Evolutionary conservation across 1,284 basidiomycete species (phyloP).

Genomic region (Cystobasidium pallidum): DNA sequence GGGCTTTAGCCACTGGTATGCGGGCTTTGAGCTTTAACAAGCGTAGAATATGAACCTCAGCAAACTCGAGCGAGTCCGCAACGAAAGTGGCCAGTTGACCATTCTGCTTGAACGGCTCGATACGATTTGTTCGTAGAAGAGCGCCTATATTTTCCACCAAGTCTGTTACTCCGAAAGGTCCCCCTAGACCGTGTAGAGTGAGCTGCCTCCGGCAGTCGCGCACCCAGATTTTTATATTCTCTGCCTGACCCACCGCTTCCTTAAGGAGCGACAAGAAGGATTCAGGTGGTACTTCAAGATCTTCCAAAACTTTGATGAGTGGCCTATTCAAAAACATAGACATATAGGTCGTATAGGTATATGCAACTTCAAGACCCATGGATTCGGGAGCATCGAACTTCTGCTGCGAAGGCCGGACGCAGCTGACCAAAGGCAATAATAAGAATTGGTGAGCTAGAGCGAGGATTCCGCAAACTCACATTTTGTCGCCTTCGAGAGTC

Average conservation of each 20-base stretch:
- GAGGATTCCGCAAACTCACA: constrained; percentile 56
- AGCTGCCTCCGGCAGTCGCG: constrained; percentile 39
- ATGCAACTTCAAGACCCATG: constrained; percentile 64
- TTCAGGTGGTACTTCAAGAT: constrained; percentile 47
- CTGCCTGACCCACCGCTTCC: constrained; percentile 63
- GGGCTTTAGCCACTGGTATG: constrained; percentile 69
- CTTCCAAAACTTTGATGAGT: constrained; percentile 54
- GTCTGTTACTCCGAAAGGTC: constrained; percentile 61
- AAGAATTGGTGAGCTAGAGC: background rate
- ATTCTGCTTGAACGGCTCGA: constrained; percentile 60
- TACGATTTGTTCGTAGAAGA: constrained; percentile 57
- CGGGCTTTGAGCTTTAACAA: constrained; percentile 73
- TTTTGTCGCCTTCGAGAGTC: constrained; percentile 54
- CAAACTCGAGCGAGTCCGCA: constrained; percentile 62
- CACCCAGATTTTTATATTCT: constrained; percentile 63
- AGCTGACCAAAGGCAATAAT: constrained; percentile 54
- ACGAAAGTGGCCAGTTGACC: constrained; percentile 63
- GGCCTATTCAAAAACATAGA: constrained; percentile 53
- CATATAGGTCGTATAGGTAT: constrained; percentile 50
- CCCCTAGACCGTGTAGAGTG: constrained; percentile 62
- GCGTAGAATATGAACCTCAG: constrained; percentile 66
- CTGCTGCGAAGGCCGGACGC: constrained; percentile 65
- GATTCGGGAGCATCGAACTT: constrained; percentile 65
- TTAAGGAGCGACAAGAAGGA: constrained; percentile 55
- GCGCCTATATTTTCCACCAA: constrained; percentile 61